phyloP scores from a whole-genome alignment of 2,329 filamentous ascomycete species.

The Monosporascus sp. region DNA sequence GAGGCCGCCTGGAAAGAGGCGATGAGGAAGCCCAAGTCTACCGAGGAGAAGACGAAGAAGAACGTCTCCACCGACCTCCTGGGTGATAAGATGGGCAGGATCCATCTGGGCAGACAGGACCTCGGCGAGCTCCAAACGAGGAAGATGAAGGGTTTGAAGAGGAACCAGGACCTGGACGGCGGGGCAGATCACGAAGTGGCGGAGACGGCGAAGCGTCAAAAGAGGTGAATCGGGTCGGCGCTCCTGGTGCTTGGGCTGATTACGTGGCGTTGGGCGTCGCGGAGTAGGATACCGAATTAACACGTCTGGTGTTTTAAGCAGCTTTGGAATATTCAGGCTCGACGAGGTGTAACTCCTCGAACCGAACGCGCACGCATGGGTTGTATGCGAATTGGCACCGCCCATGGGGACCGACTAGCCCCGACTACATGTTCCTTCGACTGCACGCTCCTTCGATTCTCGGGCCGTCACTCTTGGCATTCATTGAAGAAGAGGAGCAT shows the following conservation, averaged over 20 bases:
- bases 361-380: neutral
- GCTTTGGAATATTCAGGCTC: neutral
- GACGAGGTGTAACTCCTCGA: too few relatives aligned
- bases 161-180: slow-evolving; percentile 59
- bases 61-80: slow-evolving; percentile 88
- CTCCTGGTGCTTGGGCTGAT: neutral
- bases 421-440: too few relatives aligned
- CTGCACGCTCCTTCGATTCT: too few relatives aligned
- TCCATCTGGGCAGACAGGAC: slow-evolving; percentile 89
- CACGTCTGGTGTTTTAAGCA: neutral
- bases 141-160: slow-evolving; percentile 99
- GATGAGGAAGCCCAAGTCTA: slow-evolving; percentile 74
- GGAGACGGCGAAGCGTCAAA: slow-evolving; percentile 33
- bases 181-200: slow-evolving; percentile 46
- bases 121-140: slow-evolving; percentile 82
- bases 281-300: neutral
- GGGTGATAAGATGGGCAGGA: slow-evolving; percentile 92
- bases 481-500: too few relatives aligned
- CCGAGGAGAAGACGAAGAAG: slow-evolving; percentile 83
- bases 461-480: too few relatives aligned
- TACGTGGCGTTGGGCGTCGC: neutral
- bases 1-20: slow-evolving; percentile 80
- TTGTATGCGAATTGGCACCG: too few relatives aligned
- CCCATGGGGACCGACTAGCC: too few relatives aligned
- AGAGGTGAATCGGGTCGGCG: slow-evolving; percentile 18